Evolutionary conservation across 139 green algal genomes (phyloP), one percentile per base, ranked within the genome.

Genomic region (Picochlorum sp.): DNA sequence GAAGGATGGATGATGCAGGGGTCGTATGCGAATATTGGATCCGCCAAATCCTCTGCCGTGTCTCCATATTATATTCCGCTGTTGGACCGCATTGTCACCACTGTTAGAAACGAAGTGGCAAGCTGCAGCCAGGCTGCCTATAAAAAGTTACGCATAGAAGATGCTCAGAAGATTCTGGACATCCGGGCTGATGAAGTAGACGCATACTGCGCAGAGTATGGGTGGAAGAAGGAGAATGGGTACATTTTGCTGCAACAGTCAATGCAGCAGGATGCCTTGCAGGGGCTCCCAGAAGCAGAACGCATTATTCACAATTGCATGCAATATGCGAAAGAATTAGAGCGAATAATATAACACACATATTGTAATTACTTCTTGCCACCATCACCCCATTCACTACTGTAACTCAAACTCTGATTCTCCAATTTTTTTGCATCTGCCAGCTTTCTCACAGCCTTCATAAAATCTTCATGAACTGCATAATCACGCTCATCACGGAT

Each of bases 381-480:
- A 52, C 77, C 81, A 47, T 87, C 87, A 1, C 86, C 88, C 66
- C 90, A 96, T 34, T 73, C 78, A 14, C 64, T 73, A 61, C 90
- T 87, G 62, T 95, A 96, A 16, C 68, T 84, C 4, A 90, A 61
- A 24, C 69, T 82, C n/a, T 66, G 61, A 14, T 76, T 84, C 76
- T 99, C 94, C 21, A 99, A 84, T 79, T 99, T 99, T 83, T 99
- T 99, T 8, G 90, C 85, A 21, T 99, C 94, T 5, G 87, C 89
- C 69, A 98, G 75, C 78, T 99, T 99, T 24, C 94, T 82, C 24
- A 96, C 94, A 28, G 92, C 91, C 76, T 98, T 98, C 92, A 98
- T 98, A 76, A 98, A 98, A 69, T 99, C 94, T 64, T 99, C 94
- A 28, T 98, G 92, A 26, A 92, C 59, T 3, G 76, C 74, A 74